Conservation (phyloP, 257 asterid species). For the Euphrasia confusa region DNA sequence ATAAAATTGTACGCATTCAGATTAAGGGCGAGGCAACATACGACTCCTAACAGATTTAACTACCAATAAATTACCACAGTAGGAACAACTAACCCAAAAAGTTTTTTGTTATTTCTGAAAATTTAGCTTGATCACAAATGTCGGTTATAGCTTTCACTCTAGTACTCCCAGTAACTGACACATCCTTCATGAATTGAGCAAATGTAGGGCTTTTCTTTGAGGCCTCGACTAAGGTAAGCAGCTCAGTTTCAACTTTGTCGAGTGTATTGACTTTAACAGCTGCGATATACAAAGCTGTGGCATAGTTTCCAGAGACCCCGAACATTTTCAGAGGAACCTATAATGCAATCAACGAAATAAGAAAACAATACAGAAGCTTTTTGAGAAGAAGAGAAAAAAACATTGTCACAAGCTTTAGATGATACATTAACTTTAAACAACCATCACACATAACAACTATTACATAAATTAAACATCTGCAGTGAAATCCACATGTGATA, state of each 20-base stretch:
- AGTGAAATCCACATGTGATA: neutral
- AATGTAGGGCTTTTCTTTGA: slow-evolving; percentile 70
- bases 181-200: slow-evolving; percentile 76
- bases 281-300: slow-evolving; percentile 78
- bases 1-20: neutral
- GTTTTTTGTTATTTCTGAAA: slow-evolving; percentile 57
- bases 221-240: slow-evolving; percentile 64
- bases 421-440: neutral
- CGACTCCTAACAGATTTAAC: slow-evolving; percentile 9
- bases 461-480: neutral
- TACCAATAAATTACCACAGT: slow-evolving; percentile 10
- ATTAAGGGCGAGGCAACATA: slow-evolving; percentile 5
- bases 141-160: slow-evolving; percentile 67
- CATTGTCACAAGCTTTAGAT: slow-evolving; percentile 5
- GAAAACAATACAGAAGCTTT: slow-evolving; percentile 19
- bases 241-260: slow-evolving; percentile 87
- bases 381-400: neutral
- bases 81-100: slow-evolving; percentile 55
- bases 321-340: slow-evolving; percentile 81
- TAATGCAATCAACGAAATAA: slow-evolving; percentile 19
- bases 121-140: slow-evolving; percentile 56
- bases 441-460: neutral
- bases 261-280: slow-evolving; percentile 70
- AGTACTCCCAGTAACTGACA: slow-evolving; percentile 50
- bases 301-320: slow-evolving; percentile 91